Evolutionary conservation across 306 rosid species (phyloP), one percentile per base, ranked within the genome.

Genomic region (Betula pendula): DNA sequence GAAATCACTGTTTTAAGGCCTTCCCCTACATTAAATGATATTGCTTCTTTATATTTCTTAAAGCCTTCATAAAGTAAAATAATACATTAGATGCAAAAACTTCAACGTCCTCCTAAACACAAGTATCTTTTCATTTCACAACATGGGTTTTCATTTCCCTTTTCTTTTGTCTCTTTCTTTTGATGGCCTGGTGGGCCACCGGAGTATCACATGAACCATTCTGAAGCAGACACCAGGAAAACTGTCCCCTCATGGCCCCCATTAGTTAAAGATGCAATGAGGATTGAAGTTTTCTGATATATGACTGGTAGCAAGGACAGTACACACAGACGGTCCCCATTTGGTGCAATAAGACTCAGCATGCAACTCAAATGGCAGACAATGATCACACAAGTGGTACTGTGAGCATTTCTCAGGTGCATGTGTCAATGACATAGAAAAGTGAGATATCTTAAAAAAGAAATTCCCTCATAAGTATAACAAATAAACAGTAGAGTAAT

Each of bases 401-500:
- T 24, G n/a, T 24, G 33, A 24, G 11, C 31, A 56, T 56, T 24
- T 24, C 27, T 17, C 63, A 56, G 15, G 15, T 56, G 14, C 63
- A 11, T 56, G 15, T 10, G 33, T 56, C 31, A 9, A 13, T 24
- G 25, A 25, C 4, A 8, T 20, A 55, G 42, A 38, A 38, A 38
- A 38, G 66, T 59, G 33, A 59, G 42, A 67, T n/a, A 51, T 70
- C 48, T 66, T 59, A 24, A 49, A 52, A 44, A 69, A 49, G 70
- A 38, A 38, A 38, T 5, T 38, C 33, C 47, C 27, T 62, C 22
- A 77, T 7, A 45, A 68, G 13, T 31, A 43, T 59, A 59, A n/a
- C 52, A 15, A 70, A 70, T 40, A 73, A 33, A 74, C 27, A 45
- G 43, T 53, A 55, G n/a, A n/a, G n/a, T n/a, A n/a, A n/a, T n/a